phyloP scores from a whole-genome alignment of 257 asterid genomes.

The Solanum virginianum region DNA sequence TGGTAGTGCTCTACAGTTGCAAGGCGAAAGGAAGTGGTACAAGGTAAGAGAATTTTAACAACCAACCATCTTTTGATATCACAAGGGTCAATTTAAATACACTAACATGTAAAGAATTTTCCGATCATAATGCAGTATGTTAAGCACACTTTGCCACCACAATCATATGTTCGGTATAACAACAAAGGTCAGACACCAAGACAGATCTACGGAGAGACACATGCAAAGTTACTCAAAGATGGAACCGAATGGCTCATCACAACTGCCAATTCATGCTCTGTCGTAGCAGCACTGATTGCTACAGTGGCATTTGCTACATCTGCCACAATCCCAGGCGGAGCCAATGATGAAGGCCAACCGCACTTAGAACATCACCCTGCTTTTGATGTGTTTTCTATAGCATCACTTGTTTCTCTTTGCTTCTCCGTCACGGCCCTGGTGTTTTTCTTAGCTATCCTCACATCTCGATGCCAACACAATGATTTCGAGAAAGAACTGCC shows the following conservation, averaged over 20 bases:
- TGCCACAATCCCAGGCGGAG: slow-evolving; percentile 50
- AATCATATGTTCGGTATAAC: slow-evolving; percentile 18
- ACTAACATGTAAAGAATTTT: neutral
- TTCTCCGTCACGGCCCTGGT: slow-evolving; percentile 49
- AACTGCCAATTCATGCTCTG: slow-evolving; percentile 61
- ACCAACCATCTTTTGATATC: neutral
- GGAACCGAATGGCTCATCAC: slow-evolving; percentile 45
- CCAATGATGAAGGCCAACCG: slow-evolving; percentile 29
- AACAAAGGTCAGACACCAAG: slow-evolving; percentile 26
- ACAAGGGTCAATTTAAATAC: neutral
- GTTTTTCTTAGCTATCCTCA: slow-evolving; percentile 45
- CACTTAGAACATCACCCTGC: slow-evolving; percentile 4
- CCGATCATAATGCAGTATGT: slow-evolving; percentile 33
- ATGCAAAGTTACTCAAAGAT: slow-evolving; percentile 9
- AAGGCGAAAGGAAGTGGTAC: slow-evolving; percentile 50
- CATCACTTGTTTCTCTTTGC: slow-evolving; percentile 42
- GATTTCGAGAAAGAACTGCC: slow-evolving; percentile 39
- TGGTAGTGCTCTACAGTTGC: slow-evolving; percentile 56
- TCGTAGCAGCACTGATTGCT: slow-evolving; percentile 54
- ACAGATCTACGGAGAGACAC: slow-evolving; percentile 20
- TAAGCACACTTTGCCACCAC: slow-evolving; percentile 21
- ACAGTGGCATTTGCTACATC: slow-evolving; percentile 52
- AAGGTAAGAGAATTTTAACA: slow-evolving; percentile 18
- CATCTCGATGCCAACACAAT: slow-evolving; percentile 35
- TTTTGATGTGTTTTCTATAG: slow-evolving; percentile 29